These are phyloP conservation scores for Fusarium pseudograminearum DNA, from an alignment of 2,329 filamentous ascomycete species.

Conservation along the genomic window DNA sequence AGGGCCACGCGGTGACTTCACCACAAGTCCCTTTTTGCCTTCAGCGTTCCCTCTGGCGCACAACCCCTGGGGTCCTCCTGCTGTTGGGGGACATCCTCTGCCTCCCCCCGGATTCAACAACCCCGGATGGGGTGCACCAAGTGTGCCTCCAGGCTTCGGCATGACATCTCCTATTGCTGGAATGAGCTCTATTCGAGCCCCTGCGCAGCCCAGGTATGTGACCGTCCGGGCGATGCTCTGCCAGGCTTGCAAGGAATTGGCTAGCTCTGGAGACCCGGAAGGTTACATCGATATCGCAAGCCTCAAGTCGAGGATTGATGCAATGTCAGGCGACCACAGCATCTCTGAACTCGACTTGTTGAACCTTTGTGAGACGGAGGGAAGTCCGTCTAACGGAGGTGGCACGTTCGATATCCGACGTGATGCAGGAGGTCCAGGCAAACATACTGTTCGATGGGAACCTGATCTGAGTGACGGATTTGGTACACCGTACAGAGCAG, in stretches of 20 bases:
- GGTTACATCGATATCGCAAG: slow-evolving; percentile 77
- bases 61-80: slow-evolving; percentile 58
- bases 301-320: slow-evolving; percentile 75
- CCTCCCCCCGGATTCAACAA: slow-evolving; percentile 62
- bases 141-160: slow-evolving; percentile 51
- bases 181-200: slow-evolving; percentile 48
- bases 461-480: slow-evolving; percentile 61
- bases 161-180: slow-evolving; percentile 50
- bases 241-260: slow-evolving; percentile 77
- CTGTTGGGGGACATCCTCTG: slow-evolving; percentile 52
- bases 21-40: slow-evolving; percentile 58
- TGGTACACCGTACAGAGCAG: slow-evolving; percentile 56
- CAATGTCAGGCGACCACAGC: slow-evolving; percentile 58
- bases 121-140: slow-evolving; percentile 54
- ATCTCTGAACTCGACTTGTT: slow-evolving; percentile 75
- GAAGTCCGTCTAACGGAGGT: slow-evolving; percentile 86
- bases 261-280: slow-evolving; percentile 59
- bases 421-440: slow-evolving; percentile 56
- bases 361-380: slow-evolving; percentile 90
- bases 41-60: slow-evolving; percentile 54
- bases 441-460: slow-evolving; percentile 65
- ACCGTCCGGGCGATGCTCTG: slow-evolving; percentile 80
- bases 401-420: slow-evolving; percentile 82
- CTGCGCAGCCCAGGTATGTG: slow-evolving; percentile 72
- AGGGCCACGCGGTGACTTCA: slow-evolving; percentile 59